Percentiles rank a stretch among this genome's conserved stretches.
Evolutionary conservation across 495 filamentous ascomycete species (phyloP).

Genomic region (Tuber indicum): DNA sequence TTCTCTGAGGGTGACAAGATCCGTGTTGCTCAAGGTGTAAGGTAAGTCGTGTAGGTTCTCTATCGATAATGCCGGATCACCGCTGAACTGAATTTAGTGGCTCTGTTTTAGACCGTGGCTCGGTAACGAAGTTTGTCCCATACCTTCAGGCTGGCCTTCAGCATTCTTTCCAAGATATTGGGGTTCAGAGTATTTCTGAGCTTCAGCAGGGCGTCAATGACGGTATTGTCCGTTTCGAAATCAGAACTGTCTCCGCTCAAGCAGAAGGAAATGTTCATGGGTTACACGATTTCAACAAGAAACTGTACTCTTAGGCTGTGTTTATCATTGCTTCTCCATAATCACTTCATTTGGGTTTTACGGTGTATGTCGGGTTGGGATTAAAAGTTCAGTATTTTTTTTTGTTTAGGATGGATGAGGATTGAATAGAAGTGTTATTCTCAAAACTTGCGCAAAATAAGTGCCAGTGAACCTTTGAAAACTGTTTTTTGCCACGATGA

Average conservation of each 20-base stretch:
- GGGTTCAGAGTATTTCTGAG: slow-evolving; percentile 65
- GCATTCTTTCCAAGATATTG: slow-evolving; percentile 95
- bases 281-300: slow-evolving; percentile 98
- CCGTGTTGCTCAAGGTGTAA: slow-evolving; percentile 94
- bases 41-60: slow-evolving; percentile 42
- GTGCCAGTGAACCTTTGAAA: not conserved
- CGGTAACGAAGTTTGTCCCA: slow-evolving; percentile 86
- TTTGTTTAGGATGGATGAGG: not conserved
- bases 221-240: slow-evolving; percentile 82
- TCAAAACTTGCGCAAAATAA: not conserved
- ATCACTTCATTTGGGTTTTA: slow-evolving; percentile 10
- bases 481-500: not conserved
- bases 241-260: slow-evolving; percentile 87
- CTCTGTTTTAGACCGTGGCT: slow-evolving; percentile 67
- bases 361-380: slow-evolving; percentile 13
- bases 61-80: slow-evolving; percentile 8
- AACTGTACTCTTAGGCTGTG: slow-evolving; percentile 73
- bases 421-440: not conserved
- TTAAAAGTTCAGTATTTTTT: not conserved
- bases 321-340: slow-evolving; percentile 12
- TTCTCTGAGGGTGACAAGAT: slow-evolving; percentile 94
- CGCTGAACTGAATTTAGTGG: slow-evolving; percentile 44
- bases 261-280: slow-evolving; percentile 91
- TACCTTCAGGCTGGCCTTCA: slow-evolving; percentile 93
- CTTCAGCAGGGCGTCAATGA: slow-evolving; percentile 69